These are phyloP conservation scores for Pythium rhizo-oryzae DNA, from an alignment of 352 stramenopile species.

Conservation along the genomic window DNA sequence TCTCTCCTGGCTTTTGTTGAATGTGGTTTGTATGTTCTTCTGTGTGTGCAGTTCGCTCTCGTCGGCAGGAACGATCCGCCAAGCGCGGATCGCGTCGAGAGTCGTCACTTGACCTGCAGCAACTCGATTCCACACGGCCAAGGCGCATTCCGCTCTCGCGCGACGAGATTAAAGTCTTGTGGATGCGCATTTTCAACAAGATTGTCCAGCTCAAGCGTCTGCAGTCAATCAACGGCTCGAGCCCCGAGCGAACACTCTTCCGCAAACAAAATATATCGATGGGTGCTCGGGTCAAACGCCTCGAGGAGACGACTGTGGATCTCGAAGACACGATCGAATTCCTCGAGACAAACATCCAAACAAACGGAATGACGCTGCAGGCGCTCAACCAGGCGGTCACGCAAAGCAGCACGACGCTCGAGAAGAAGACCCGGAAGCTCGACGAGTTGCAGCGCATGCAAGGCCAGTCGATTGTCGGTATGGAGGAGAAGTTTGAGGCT, in stretches of 20 bases:
- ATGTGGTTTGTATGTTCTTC: neutral
- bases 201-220: slow-evolving; percentile 61
- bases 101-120: neutral
- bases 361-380: slow-evolving; percentile 42
- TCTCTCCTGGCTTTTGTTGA: neutral
- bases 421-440: slow-evolving; percentile 45
- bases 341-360: slow-evolving; percentile 44
- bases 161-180: slow-evolving; percentile 44
- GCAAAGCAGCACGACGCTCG: slow-evolving; percentile 41
- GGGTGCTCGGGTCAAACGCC: slow-evolving; percentile 54
- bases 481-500: slow-evolving; percentile 62
- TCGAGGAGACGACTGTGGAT: slow-evolving; percentile 55
- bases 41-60: slow-evolving; percentile 38
- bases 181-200: slow-evolving; percentile 50
- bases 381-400: slow-evolving; percentile 39
- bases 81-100: slow-evolving; percentile 32
- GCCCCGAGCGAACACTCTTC: slow-evolving; percentile 54
- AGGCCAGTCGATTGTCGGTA: slow-evolving; percentile 42
- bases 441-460: slow-evolving; percentile 47
- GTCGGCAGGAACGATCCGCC: slow-evolving; percentile 30
- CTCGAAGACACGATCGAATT: slow-evolving; percentile 57
- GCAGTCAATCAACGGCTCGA: slow-evolving; percentile 53
- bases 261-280: slow-evolving; percentile 67
- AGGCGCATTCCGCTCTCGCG: slow-evolving; percentile 37
- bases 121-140: neutral